A percentile compares a stretch with the other conserved stretches of the same genome.
These are phyloP conservation scores for Gnetum montanum DNA, from an alignment of 75 land plant species.

Conservation along the genomic window DNA sequence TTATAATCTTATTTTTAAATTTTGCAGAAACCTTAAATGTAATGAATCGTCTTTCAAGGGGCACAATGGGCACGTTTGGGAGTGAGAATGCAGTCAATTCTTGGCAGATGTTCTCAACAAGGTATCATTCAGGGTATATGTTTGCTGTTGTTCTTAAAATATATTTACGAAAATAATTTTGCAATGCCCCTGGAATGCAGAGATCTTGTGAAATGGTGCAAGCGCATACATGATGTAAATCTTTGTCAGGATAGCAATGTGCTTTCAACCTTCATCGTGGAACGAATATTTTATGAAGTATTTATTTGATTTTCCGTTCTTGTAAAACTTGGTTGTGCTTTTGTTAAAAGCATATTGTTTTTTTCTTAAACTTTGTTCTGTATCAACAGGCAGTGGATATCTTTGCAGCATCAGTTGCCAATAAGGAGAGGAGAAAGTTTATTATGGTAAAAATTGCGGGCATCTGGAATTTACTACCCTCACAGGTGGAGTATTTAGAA, in stretches of 20 bases:
- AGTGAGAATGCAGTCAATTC: constrained; percentile 8
- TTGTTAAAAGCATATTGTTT: neutral
- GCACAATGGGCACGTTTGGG: constrained; percentile 9
- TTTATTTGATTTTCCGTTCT: neutral
- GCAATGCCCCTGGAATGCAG: constrained; percentile 20
- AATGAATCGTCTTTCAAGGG: constrained; percentile 10
- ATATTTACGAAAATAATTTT: constrained; percentile 1
- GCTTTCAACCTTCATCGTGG: constrained; percentile 23
- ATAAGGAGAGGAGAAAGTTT: constrained; percentile 28
- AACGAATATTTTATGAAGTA: constrained; percentile 70
- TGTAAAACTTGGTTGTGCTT: too few relatives aligned
- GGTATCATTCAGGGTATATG: constrained; percentile 18
- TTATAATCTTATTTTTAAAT: neutral
- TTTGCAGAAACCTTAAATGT: constrained; percentile 42
- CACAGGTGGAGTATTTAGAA: constrained; percentile 27
- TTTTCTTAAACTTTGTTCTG: neutral
- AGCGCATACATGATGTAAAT: constrained; percentile 42
- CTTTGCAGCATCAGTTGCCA: constrained; percentile 58
- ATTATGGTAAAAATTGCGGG: constrained; percentile 57
- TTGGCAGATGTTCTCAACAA: constrained; percentile 33
- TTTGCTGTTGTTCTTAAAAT: neutral
- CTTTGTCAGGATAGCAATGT: constrained; percentile 10
- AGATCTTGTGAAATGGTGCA: constrained; percentile 92
- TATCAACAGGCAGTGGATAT: constrained; percentile 73
- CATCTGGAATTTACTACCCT: constrained; percentile 38